Percentiles rank a stretch among this genome's conserved stretches.
Evolutionary conservation across 805 yeast genomes (phyloP).

Genomic region (Metschnikowia arizonensis): DNA sequence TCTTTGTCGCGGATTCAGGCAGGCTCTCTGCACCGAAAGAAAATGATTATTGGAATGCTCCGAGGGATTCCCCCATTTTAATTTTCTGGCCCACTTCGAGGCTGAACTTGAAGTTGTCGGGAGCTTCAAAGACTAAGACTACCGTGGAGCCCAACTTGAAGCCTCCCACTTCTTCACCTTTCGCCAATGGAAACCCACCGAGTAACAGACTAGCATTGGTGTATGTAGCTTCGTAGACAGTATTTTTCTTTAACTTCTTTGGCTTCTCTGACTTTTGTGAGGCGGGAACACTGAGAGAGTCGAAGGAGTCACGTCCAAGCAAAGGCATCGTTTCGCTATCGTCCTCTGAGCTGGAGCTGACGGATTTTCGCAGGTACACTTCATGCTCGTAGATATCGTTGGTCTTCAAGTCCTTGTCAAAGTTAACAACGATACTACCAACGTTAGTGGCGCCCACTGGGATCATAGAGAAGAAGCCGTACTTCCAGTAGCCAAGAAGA

Average conservation of each 20-base stretch:
- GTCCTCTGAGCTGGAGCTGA: constrained; percentile 6
- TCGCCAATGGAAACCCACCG: constrained; percentile 82
- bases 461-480: constrained; percentile 97
- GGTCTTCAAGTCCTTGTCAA: constrained; percentile 85
- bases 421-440: constrained; percentile 87
- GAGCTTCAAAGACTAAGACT: constrained; percentile 96
- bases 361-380: constrained; percentile 24
- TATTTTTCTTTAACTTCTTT: constrained; percentile 55
- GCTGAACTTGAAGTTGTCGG: constrained; percentile 67
- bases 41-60: constrained; percentile 34
- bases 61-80: constrained; percentile 79
- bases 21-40: not conserved
- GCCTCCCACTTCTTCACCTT: constrained; percentile 97
- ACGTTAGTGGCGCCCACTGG: constrained; percentile 99
- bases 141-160: constrained; percentile 94
- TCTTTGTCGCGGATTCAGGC: not conserved
- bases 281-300: not conserved
- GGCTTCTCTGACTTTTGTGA: constrained; percentile 13
- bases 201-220: constrained; percentile 67
- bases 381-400: constrained; percentile 64
- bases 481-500: constrained; percentile 89
- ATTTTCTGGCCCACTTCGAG: constrained; percentile 72
- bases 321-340: constrained; percentile 5
- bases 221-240: constrained; percentile 94
- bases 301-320: not conserved